Evolutionary conservation across 345 rosid genomes (phyloP).

Genomic region (Ailanthus altissimus): DNA sequence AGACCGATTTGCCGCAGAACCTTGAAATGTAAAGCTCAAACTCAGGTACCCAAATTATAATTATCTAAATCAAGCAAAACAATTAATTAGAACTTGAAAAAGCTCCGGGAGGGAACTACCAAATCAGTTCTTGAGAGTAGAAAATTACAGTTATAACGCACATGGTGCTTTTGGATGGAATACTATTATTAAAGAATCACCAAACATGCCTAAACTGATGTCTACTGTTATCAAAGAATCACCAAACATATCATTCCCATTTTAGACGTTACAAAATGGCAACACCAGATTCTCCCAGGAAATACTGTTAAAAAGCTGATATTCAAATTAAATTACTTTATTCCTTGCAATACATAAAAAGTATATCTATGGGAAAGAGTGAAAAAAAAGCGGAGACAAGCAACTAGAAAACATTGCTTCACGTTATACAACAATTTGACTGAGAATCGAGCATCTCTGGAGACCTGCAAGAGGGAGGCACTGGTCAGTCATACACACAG

Average conservation of each 20-base stretch:
- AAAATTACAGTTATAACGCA: not conserved
- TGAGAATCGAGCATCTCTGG: constrained; percentile 77
- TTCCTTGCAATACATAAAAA: constrained; percentile 11
- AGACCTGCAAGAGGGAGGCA: constrained; percentile 44
- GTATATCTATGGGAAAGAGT: constrained; percentile 24
- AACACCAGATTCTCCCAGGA: not conserved
- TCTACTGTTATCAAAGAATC: not conserved
- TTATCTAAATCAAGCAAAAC: no score
- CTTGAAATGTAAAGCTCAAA: no score
- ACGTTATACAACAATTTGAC: constrained; percentile 77
- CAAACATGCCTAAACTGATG: not conserved
- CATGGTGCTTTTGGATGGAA: not conserved
- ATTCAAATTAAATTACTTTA: constrained; percentile 6
- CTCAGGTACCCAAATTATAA: no score
- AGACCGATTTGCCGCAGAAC: no score
- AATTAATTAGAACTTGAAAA: no score
- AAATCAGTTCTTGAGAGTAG: no score
- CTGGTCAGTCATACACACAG: constrained; percentile 9
- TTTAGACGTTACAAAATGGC: not conserved
- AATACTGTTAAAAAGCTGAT: not conserved
- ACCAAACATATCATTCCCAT: not conserved
- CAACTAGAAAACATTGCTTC: constrained; percentile 28
- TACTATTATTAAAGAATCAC: not conserved
- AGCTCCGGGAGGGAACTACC: no score
- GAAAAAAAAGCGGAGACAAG: constrained; percentile 3